Conservation (phyloP, 495 filamentous ascomycete species). For the Xylaria grammica region DNA sequence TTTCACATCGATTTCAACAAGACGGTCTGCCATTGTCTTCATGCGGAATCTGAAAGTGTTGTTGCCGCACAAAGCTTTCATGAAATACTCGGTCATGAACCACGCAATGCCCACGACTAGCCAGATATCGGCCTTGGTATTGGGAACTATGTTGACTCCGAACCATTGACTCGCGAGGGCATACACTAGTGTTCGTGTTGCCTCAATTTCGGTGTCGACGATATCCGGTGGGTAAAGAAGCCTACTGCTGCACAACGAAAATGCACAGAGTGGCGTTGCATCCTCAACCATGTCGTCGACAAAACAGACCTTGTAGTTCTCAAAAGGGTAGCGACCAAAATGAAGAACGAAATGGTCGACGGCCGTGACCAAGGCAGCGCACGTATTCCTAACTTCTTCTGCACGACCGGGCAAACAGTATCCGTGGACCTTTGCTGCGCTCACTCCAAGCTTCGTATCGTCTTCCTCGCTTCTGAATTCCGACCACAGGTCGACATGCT, state of each 20-base stretch:
- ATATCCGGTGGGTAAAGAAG: conserved; percentile 83
- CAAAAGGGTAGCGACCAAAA: conserved; percentile 85
- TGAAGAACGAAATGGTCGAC: conserved; percentile 85
- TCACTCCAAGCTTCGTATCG: conserved; percentile 84
- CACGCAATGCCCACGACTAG: conserved; percentile 88
- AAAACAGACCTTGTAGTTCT: conserved; percentile 88
- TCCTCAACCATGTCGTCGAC: conserved; percentile 84
- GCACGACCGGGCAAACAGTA: conserved; percentile 86
- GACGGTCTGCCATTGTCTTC: conserved; percentile 79
- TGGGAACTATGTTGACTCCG: conserved; percentile 84
- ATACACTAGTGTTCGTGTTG: conserved; percentile 77
- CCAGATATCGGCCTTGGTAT: conserved; percentile 83
- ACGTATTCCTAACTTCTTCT: conserved; percentile 82
- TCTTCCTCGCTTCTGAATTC: conserved; percentile 88
- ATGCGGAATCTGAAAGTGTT: conserved; percentile 94
- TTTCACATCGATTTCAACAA: conserved; percentile 79
- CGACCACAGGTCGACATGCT: conserved; percentile 81
- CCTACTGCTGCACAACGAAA: conserved; percentile 86
- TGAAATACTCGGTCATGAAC: conserved; percentile 91
- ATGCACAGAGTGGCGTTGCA: conserved; percentile 73
- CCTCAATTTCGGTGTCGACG: conserved; percentile 78
- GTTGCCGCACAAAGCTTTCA: conserved; percentile 86
- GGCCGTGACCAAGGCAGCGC: conserved; percentile 60
- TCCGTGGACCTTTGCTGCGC: conserved; percentile 81
- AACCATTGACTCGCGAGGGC: conserved; percentile 92